Base-by-base conservation (phyloP, 805 yeast genomes). In the Saturnispora gosingensis region DNA sequence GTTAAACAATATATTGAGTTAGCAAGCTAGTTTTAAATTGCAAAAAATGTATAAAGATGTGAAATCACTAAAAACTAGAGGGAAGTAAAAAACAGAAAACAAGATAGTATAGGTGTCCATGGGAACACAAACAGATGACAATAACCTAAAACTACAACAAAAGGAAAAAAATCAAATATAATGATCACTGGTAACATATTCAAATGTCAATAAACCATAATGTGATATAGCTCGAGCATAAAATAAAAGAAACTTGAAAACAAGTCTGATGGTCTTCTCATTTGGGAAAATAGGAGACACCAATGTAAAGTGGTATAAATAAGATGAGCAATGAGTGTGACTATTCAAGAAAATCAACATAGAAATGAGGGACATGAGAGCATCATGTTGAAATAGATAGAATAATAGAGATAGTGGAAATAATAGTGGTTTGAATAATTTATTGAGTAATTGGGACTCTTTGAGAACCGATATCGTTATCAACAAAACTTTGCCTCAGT, bases 401-500 rank as follows among this genome's bases (percentile, higher is more conserved):
- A 38, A 38, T 18, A 16, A 11, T 10, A 16, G 24, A 18, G 30
- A 15, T 5, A n/a, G 22, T 22, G 8, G 28, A 2, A 40, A 13
- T 16, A 39, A 20, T 32, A n/a, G 5, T 13, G 15, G 24, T 25
- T 25, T 25, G 13, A 30, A 30, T 11, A 30, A 30, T 30, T 39
- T 18, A 46, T n/a, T 36, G 34, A 35, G 36, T 10, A 30, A 38
- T 36, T 46, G 45, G 32, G 36, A 39, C 30, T 10, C 51, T 44
- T 39, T 48, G 32, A 10, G 24, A 15, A 1, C 30, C 35, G 10
- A 16, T 16, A 16, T 46, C 45, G 32, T 34, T 35, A n/a, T 45
- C 50, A 24, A 46, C 53, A 43, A 57, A 53, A 25, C 56, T 48
- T 7, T 51, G 24, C 35, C 55, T 43, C 11, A 58, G 25, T 46